Base-by-base conservation (phyloP, 139 green algal genomes). In the Chlamydomonas schloesseri region DNA sequence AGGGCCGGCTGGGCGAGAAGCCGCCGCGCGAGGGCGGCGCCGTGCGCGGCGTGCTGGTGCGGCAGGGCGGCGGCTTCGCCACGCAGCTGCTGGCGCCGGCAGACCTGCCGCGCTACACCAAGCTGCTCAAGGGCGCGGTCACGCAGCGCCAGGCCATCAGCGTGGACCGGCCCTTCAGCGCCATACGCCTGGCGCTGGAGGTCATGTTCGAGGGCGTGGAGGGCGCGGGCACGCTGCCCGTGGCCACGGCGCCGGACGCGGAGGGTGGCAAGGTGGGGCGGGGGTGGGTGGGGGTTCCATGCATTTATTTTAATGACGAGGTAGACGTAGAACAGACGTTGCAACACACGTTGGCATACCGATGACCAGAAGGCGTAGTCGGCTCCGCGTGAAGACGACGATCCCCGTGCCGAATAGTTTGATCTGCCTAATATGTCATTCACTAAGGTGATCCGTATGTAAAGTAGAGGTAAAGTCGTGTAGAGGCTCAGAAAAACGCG, bases 141-240 rank as follows among this genome's bases (percentile, higher is more conserved):
- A 90, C 88, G n/a, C 97, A 99, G 90, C 87, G 93, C 28, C 97
- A 98, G 92, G 91, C 85, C 46, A 34, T 99, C 23, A 81, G 91
- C 6, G 92, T 97, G 29, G 62, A 71, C 57, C 79, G 87, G 64
- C 91, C 95, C 29, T 98, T 97, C 71, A 85, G 91, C 20, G 89
- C 92, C 11, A 50, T 93, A 64, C 78, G 95, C 14, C 89, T 98
- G 55, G 94, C 96, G 33, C 87, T 98, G 77, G 96, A 98, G 90
- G 84, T 98, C 31, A 93, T 97, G 92, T 98, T 98, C 92, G 96
- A 98, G 90, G 96, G 96, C 11, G 91, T 96, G 42, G 90, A 97
- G 42, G 95, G 83, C 24, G 69, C 50, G 1, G 88, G 83, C 31
- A 46, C 72, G 33, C 31, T 91, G 60, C 74, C 82, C 0, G 79